Percentiles rank a stretch among this genome's conserved stretches.
Evolutionary conservation across 495 filamentous ascomycete species (phyloP).

Genomic region (Daldinia concentrica): DNA sequence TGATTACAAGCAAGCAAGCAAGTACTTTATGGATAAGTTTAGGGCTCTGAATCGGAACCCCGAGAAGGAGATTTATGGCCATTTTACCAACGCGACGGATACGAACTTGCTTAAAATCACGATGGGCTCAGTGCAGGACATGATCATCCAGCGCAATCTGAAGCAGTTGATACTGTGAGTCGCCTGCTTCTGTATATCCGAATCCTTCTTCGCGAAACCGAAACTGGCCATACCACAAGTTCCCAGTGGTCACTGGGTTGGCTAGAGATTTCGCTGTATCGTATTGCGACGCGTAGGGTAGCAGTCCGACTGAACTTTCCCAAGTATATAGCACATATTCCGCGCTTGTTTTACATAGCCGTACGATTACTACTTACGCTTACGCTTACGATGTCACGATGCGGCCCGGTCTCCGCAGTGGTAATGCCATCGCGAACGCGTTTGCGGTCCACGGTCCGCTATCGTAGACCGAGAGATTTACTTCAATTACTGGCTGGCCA

Average conservation of each 20-base stretch:
- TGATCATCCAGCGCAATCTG: constrained; percentile 98
- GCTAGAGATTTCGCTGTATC: constrained; percentile 38
- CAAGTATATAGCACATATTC: constrained; percentile 50
- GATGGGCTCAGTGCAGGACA: constrained; percentile 97
- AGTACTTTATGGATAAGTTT: constrained; percentile 93
- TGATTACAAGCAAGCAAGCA: constrained; percentile 69
- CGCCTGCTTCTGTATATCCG: constrained; percentile 37
- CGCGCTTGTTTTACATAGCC: constrained; percentile 29
- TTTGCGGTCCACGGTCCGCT: constrained; percentile 18
- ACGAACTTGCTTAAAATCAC: constrained; percentile 96
- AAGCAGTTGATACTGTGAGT: constrained; percentile 91
- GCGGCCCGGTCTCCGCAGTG: constrained; percentile 13
- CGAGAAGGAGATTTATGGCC: constrained; percentile 89
- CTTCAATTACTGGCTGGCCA: constrained; percentile 21
- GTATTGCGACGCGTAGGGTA: constrained; percentile 26
- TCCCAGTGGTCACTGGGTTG: constrained; percentile 34
- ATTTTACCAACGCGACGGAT: constrained; percentile 94
- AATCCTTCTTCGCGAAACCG: constrained; percentile 35
- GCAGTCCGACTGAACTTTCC: constrained; percentile 48
- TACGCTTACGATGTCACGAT: constrained; percentile 34
- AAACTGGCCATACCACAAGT: constrained; percentile 39
- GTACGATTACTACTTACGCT: constrained; percentile 31
- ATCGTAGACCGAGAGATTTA: constrained; percentile 14
- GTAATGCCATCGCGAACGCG: constrained; percentile 17
- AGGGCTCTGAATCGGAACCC: constrained; percentile 84